Base-by-base conservation (phyloP, 495 filamentous ascomycete species). In the Aspergillus campestris region DNA sequence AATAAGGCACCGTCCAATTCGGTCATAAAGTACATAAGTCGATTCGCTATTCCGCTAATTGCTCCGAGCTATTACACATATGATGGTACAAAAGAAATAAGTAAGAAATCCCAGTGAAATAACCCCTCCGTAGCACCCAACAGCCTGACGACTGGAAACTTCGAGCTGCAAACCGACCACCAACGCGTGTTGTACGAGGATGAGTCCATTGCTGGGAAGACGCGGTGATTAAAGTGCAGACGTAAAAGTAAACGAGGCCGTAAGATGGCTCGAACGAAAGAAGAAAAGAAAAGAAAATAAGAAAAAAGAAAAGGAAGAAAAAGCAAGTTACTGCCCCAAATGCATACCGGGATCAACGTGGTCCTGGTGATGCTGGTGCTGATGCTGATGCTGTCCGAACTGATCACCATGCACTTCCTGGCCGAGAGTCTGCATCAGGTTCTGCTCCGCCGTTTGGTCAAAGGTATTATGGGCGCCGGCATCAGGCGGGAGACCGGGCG, bases 371-470 rank as follows among this genome's bases (percentile, higher is more conserved):
- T 56, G 54, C 14, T 59, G 53, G 2, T 51, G 53, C 11, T 60
- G 55, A 6, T 54, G 47, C 15, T 66, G 64, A 30, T 65, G 66
- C 36, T 62, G 63, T n/a, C 52, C 58, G 32, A 64, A 73, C 15
- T 60, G 57, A 31, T 66, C 67, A 8, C 67, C 70, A 39, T 71
- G 67, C n/a, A 73, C 67, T 40, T 73, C 70, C 44, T 73, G 68
- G 13, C 65, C 64, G 4, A 73, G 61, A 7, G 67, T 73, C 51
- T 73, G 70, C 61, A 73, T 73, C 44, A 73, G 51, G 34, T 71
- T 73, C 52, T 73, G 70, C 43, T 73, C 70, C 0, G 66, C 70
- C 0, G 67, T 69, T 45, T 71, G 70, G 39, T 71, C 68, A 45
- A 68, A 65, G 9, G 65, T 47, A 15, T 56, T 44, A 33, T 67